Evolutionary conservation across 768 basidiomycete species (phyloP).

Genomic region (Mycena metata): DNA sequence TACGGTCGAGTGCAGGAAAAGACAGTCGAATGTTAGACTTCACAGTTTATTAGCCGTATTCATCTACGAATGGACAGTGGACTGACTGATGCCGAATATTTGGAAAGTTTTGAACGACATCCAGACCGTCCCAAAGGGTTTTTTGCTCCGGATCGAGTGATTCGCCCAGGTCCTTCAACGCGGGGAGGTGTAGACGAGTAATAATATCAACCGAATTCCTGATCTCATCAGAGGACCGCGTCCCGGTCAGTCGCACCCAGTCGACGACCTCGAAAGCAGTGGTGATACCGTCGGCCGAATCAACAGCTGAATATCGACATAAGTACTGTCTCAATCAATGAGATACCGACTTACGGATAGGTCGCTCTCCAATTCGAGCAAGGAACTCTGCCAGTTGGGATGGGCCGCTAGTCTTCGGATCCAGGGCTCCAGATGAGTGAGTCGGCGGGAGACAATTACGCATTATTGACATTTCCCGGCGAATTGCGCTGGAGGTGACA

Average conservation of each 20-base stretch:
- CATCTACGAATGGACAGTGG: neutral
- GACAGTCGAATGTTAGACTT: conserved; percentile 56
- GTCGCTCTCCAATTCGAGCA: conserved; percentile 55
- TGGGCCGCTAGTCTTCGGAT: neutral
- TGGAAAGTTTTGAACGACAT: conserved; percentile 43
- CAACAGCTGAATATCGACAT: conserved; percentile 51
- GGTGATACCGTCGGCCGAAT: conserved; percentile 48
- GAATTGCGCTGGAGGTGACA: conserved; percentile 54
- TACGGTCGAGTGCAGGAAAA: conserved; percentile 55
- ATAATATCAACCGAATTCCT: conserved; percentile 56
- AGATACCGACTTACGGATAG: conserved; percentile 58
- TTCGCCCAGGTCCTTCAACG: conserved; percentile 58
- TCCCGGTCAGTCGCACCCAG: conserved; percentile 65
- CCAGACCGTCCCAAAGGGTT: conserved; percentile 58
- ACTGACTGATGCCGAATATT: conserved; percentile 48
- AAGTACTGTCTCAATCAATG: conserved; percentile 3
- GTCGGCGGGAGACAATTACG: conserved; percentile 46
- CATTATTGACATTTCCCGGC: conserved; percentile 61
- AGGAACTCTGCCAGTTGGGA: conserved; percentile 58
- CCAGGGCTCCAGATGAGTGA: conserved; percentile 12
- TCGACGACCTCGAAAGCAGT: conserved; percentile 74
- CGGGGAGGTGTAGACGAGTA: conserved; percentile 55
- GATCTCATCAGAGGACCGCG: conserved; percentile 54
- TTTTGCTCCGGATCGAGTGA: conserved; percentile 57
- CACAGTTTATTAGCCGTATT: conserved; percentile 17